A percentile compares a stretch with the other conserved stretches of the same genome.
phyloP scores from a whole-genome alignment of 192 early-diverging fungal genomes.

The Diversispora eburnea region DNA sequence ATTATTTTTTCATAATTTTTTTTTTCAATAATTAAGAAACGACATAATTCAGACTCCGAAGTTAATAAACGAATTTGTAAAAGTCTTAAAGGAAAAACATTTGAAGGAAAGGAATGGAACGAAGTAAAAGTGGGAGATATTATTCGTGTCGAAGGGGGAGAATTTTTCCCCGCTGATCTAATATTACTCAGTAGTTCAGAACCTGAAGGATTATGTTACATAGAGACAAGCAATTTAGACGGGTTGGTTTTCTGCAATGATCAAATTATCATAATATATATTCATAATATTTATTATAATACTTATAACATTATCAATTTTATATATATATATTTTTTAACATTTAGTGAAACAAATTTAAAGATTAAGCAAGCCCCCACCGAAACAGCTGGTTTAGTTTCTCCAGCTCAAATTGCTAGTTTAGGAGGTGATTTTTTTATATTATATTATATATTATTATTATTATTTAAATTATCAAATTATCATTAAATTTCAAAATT shows the following conservation, averaged over 20 bases:
- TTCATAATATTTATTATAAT: not conserved
- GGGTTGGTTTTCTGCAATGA: conserved; percentile 51
- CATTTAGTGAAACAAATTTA: conserved; percentile 86
- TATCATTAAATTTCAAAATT: not conserved
- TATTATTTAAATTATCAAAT: not conserved
- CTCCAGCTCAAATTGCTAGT: conserved; percentile 62
- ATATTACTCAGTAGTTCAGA: conserved; percentile 87
- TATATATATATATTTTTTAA: conserved; percentile 3
- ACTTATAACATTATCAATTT: not conserved
- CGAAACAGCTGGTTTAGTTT: conserved; percentile 74
- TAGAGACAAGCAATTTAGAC: conserved; percentile 97
- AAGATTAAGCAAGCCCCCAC: conserved; percentile 93
- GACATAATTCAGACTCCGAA: conserved; percentile 71
- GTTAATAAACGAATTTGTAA: conserved; percentile 66
- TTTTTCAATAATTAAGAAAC: conserved; percentile 43
- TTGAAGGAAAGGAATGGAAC: conserved; percentile 76
- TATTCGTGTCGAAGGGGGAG: conserved; percentile 80
- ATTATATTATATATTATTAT: no score
- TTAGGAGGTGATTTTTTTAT: not conserved
- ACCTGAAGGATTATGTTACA: conserved; percentile 95
- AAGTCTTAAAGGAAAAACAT: conserved; percentile 57
- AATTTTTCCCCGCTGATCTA: conserved; percentile 91
- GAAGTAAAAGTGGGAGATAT: conserved; percentile 90
- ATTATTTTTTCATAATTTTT: not conserved
- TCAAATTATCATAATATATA: conserved; percentile 6